Percentiles rank a stretch among this genome's conserved stretches.
phyloP scores from a whole-genome alignment of 768 basidiomycete species.

The Tylopilus plumbeoviolaceoides region DNA sequence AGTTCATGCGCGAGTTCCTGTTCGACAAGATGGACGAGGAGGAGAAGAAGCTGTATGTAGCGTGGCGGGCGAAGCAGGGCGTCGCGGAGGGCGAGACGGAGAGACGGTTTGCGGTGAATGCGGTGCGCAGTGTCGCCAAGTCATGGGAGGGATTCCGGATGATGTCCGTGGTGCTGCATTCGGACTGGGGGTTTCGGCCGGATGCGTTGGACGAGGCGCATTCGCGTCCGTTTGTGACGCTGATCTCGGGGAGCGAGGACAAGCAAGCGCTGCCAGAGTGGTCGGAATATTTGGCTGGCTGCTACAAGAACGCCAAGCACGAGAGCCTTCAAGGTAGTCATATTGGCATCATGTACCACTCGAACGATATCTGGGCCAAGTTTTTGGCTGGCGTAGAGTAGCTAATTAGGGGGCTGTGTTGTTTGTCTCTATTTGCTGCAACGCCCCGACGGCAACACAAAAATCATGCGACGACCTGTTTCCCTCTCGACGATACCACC shows the following conservation, averaged over 20 bases:
- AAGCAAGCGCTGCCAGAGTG: conserved; percentile 37
- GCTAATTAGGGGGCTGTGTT: conserved; percentile 3
- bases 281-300: conserved; percentile 46
- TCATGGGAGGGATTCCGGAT: conserved; percentile 53
- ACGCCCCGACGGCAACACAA: background rate
- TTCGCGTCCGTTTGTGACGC: conserved; percentile 40
- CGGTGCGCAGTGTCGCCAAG: conserved; percentile 43
- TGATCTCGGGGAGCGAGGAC: conserved; percentile 43
- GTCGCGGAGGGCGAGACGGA: conserved; percentile 42
- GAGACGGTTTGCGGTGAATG: conserved; percentile 37
- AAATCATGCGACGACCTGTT: conserved; percentile 2
- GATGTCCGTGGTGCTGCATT: conserved; percentile 39
- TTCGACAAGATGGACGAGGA: conserved; percentile 40
- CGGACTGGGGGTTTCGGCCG: conserved; percentile 51
- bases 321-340: conserved; percentile 47
- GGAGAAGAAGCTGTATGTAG: conserved; percentile 30
- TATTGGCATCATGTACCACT: conserved; percentile 40
- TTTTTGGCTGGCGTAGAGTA: conserved; percentile 21
- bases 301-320: conserved; percentile 41
- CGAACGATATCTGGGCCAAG: conserved; percentile 45
- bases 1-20: conserved; percentile 34
- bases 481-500: conserved; percentile 50
- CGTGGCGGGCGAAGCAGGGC: conserved; percentile 40
- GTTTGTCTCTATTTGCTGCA: conserved; percentile 18
- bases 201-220: conserved; percentile 43